Percentiles rank a stretch among this genome's conserved stretches.
These are phyloP conservation scores for Cyclotella choctawhatcheeana DNA, from an alignment of 108 stramenopile genomes.

Conservation along the genomic window DNA sequence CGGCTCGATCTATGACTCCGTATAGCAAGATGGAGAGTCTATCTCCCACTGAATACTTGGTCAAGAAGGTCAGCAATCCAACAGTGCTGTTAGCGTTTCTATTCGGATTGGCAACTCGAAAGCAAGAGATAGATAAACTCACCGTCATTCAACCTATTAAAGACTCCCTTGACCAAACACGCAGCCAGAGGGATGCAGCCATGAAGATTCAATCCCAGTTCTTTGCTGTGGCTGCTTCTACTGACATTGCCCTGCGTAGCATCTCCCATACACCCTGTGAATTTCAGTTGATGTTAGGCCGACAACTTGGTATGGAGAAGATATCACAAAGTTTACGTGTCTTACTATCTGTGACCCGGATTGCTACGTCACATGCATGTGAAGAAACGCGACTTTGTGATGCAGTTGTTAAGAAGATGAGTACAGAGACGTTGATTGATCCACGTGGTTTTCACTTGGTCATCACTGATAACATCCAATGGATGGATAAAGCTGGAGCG, in stretches of 20 bases:
- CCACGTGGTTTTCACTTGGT: background rate
- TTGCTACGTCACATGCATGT: background rate
- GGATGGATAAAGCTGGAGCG: background rate
- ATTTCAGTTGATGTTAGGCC: background rate
- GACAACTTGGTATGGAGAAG: background rate
- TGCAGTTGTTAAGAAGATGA: conserved; percentile 2
- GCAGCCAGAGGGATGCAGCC: background rate
- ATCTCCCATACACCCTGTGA: background rate
- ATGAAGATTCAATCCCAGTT: background rate
- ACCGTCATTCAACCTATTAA: background rate
- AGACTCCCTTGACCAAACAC: conserved; percentile 1
- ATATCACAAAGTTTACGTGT: background rate
- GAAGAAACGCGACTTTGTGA: background rate
- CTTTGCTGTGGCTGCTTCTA: background rate
- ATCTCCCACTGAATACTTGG: background rate
- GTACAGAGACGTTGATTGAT: background rate
- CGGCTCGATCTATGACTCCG: background rate
- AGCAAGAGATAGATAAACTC: background rate
- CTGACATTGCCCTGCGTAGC: background rate
- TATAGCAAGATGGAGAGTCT: background rate
- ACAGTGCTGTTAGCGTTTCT: background rate
- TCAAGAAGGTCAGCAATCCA: background rate
- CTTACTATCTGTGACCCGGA: background rate
- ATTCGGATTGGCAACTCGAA: background rate
- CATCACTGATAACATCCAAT: background rate